Percentiles rank a stretch among this genome's conserved stretches.
Conservation (phyloP, 805 yeast species). For the Ogataea siamensis region DNA sequence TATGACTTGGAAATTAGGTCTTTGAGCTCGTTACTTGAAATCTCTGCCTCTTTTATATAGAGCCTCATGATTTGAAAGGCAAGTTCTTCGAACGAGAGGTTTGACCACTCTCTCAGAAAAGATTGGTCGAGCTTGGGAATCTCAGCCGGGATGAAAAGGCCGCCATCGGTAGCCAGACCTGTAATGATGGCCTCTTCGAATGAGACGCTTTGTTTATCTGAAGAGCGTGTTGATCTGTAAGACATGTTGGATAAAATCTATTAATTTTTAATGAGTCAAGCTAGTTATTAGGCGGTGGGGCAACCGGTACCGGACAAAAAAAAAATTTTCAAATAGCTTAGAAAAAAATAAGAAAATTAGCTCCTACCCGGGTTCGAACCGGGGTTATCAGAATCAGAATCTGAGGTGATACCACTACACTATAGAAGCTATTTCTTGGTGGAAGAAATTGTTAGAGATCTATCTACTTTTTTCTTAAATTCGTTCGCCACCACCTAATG, state of each 20-base stretch:
- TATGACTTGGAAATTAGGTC: conserved; percentile 68
- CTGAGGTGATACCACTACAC: conserved; percentile 39
- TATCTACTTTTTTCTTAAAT: no score
- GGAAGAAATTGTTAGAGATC: no score
- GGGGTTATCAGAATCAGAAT: conserved; percentile 38
- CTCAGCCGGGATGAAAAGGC: conserved; percentile 82
- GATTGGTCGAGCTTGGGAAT: conserved; percentile 64
- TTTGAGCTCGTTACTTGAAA: conserved; percentile 65
- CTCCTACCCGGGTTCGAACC: conserved; percentile 40
- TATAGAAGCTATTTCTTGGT: conserved; percentile 24
- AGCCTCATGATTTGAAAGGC: conserved; percentile 84
- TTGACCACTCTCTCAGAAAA: conserved; percentile 65
- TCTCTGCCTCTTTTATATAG: conserved; percentile 71
- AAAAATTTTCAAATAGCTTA: background rate
- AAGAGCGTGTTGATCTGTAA: conserved; percentile 80
- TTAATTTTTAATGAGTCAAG: conserved; percentile 1
- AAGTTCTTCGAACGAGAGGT: conserved; percentile 75
- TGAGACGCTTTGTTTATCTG: conserved; percentile 48
- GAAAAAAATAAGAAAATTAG: conserved; percentile 19
- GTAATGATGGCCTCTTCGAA: conserved; percentile 83
- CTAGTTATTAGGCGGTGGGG: background rate
- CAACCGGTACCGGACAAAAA: conserved; percentile 1
- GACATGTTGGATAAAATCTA: conserved; percentile 42
- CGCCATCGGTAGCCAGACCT: conserved; percentile 97
- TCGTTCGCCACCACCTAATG: background rate